These are phyloP conservation scores for Aegilops bicornis DNA, from an alignment of 176 grass and related monocot species.

Conservation along the genomic window DNA sequence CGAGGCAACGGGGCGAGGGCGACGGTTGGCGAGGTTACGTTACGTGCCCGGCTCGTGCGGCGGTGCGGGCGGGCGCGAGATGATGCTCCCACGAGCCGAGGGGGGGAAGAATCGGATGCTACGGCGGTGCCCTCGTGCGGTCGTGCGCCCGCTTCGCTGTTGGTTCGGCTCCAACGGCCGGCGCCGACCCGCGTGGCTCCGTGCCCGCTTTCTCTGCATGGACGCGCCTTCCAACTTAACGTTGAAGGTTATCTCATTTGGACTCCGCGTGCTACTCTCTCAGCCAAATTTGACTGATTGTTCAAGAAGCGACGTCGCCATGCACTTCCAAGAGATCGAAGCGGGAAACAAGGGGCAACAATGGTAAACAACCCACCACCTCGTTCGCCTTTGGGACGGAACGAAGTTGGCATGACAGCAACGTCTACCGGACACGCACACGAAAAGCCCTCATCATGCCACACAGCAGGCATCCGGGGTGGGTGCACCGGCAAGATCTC, in stretches of 20 bases:
- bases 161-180: slow-evolving; percentile 18
- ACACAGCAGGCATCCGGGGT: background rate
- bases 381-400: background rate
- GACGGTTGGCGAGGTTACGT: background rate
- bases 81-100: too few species aligned
- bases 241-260: background rate
- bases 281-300: background rate
- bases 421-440: background rate
- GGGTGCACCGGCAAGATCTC: background rate
- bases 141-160: slow-evolving; percentile 6
- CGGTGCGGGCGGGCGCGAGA: too few species aligned
- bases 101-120: too few species aligned
- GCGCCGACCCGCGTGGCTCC: background rate
- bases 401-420: background rate
- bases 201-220: background rate
- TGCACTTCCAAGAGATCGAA: background rate
- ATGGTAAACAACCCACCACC: background rate
- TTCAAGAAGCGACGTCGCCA: too few species aligned
- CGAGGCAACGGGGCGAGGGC: background rate
- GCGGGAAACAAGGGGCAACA: background rate
- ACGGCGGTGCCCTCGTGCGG: background rate
- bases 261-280: background rate
- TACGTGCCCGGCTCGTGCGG: slow-evolving; percentile 18
- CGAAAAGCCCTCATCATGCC: background rate
- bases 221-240: background rate